Percentiles rank a stretch among this genome's conserved stretches.
Evolutionary conservation across 2,329 filamentous ascomycete species (phyloP).

Genomic region (Zymoseptoria tritici): DNA sequence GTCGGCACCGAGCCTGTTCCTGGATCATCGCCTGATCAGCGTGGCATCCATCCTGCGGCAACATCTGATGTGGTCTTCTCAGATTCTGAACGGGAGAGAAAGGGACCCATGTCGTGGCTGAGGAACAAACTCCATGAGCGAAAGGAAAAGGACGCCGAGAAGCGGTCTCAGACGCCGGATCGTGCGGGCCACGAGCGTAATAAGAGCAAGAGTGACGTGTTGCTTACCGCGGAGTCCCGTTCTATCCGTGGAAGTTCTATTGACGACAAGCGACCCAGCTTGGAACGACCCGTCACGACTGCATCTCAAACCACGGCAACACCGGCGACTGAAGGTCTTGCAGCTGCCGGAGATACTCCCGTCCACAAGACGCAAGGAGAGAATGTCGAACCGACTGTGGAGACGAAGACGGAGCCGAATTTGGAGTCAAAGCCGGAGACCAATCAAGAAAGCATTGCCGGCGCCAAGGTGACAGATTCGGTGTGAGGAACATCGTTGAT

Average conservation of each 20-base stretch:
- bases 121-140: constrained; percentile 57
- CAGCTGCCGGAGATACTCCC: neutral
- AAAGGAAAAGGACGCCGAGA: constrained; percentile 47
- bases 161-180: constrained; percentile 30
- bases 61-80: constrained; percentile 28
- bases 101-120: constrained; percentile 57
- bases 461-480: neutral
- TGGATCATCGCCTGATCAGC: constrained; percentile 8
- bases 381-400: neutral
- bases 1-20: constrained; percentile 14
- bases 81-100: constrained; percentile 44
- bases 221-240: neutral
- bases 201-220: constrained; percentile 23
- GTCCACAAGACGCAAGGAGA: neutral
- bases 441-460: neutral
- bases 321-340: neutral
- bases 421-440: neutral
- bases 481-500: neutral
- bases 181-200: constrained; percentile 25
- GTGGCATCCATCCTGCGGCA: constrained; percentile 12
- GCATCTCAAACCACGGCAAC: neutral
- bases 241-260: constrained; percentile 17
- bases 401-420: neutral
- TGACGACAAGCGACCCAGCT: constrained; percentile 8
- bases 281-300: neutral